Conservation (phyloP, 108 stramenopile genomes). For the Schizochytrium sp. region DNA sequence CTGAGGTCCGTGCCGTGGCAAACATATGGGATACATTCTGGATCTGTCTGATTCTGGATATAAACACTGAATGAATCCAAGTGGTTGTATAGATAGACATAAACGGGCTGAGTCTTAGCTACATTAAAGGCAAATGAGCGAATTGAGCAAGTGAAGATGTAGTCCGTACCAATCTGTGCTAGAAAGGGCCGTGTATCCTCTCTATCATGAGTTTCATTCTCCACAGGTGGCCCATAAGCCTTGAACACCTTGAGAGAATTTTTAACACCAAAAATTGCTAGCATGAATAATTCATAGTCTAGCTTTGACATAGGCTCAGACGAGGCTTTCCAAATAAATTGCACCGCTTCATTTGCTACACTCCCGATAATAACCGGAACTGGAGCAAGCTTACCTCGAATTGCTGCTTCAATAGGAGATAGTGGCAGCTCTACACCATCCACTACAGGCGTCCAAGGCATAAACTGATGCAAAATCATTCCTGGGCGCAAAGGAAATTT, state of each 20-base stretch:
- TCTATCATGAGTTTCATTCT: background rate
- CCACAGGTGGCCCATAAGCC: background rate
- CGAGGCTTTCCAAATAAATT: slow-evolving; percentile 60
- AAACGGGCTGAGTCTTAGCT: background rate
- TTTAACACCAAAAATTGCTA: slow-evolving; percentile 11
- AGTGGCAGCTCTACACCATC: background rate
- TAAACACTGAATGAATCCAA: slow-evolving; percentile 1
- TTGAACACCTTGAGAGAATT: background rate
- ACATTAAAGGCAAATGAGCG: background rate
- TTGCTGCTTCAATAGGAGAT: slow-evolving; percentile 26
- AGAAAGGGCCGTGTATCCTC: slow-evolving; percentile 27
- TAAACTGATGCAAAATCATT: slow-evolving; percentile 43
- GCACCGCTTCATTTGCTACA: slow-evolving; percentile 57
- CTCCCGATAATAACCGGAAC: slow-evolving; percentile 47
- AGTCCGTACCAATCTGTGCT: slow-evolving; percentile 54
- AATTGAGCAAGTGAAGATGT: slow-evolving; percentile 61
- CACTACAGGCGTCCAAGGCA: slow-evolving; percentile 62
- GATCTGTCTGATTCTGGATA: background rate
- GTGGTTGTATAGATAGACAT: slow-evolving; percentile 60
- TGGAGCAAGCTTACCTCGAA: slow-evolving; percentile 36
- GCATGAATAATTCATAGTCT: slow-evolving; percentile 57
- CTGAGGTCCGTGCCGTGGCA: slow-evolving; percentile 62
- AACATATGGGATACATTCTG: slow-evolving; percentile 8
- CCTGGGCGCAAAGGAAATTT: background rate
- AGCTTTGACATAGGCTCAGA: background rate